phyloP scores from a whole-genome alignment of 208 protist genomes.

The Trypanosoma congolense region DNA sequence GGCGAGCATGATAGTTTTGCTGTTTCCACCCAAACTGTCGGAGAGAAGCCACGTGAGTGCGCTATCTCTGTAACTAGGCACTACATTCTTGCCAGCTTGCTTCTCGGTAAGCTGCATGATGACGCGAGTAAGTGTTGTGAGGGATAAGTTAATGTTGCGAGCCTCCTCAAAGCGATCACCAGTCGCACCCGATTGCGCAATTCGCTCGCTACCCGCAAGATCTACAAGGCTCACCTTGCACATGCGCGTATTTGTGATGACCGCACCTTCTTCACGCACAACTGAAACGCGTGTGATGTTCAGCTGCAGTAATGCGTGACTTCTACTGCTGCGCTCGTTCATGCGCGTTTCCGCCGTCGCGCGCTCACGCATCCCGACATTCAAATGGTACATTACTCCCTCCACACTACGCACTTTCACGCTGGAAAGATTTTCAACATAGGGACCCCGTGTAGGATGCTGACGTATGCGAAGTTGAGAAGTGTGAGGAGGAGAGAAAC shows the following conservation, averaged over 20 bases:
- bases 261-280: slow-evolving; percentile 33
- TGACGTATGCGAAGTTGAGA: slow-evolving; percentile 57
- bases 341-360: slow-evolving; percentile 90
- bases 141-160: slow-evolving; percentile 95
- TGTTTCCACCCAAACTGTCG: slow-evolving; percentile 84
- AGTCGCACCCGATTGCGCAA: slow-evolving; percentile 80
- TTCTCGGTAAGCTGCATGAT: slow-evolving; percentile 85
- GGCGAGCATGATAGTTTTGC: slow-evolving; percentile 86
- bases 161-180: slow-evolving; percentile 93
- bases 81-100: slow-evolving; percentile 49
- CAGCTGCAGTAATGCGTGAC: slow-evolving; percentile 95
- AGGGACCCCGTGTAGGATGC: slow-evolving; percentile 68
- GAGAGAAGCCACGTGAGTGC: slow-evolving; percentile 86
- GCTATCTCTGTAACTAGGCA: slow-evolving; percentile 83
- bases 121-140: slow-evolving; percentile 89
- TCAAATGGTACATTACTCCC: slow-evolving; percentile 30
- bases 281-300: slow-evolving; percentile 69
- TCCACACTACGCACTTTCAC: slow-evolving; percentile 54
- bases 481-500: neutral
- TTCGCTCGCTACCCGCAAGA: slow-evolving; percentile 96
- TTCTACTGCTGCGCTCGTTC: slow-evolving; percentile 94
- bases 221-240: slow-evolving; percentile 94
- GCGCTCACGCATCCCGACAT: slow-evolving; percentile 59
- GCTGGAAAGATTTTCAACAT: slow-evolving; percentile 70
- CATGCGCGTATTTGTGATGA: slow-evolving; percentile 57